Evolutionary conservation across 2,329 filamentous ascomycete species (phyloP), one percentile per base, ranked within the genome.

Genomic region (Tolypocladium tropicale): DNA sequence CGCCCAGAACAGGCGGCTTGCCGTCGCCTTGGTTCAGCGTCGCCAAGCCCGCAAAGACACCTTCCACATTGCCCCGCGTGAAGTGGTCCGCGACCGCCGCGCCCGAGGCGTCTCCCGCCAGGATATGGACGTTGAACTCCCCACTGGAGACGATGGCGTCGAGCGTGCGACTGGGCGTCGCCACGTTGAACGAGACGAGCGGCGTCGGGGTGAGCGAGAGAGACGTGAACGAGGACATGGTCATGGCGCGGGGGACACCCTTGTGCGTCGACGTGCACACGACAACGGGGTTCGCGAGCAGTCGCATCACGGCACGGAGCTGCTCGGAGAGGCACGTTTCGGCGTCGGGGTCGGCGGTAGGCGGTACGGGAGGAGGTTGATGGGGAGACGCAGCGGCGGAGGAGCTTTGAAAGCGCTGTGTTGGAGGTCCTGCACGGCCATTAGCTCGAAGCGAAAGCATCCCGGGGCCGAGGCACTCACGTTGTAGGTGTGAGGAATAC

Each of bases 141-240:
- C 73, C 61, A 48, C 70, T 75, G 16, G 63, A 65, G 18, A 64
- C 58, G 25, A 84, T 73, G 10, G 80, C 80, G 56, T 79, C 74
- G 28, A 81, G 71, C 14, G 81, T 83, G 14, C 78, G 75, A 64
- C 79, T 82, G 23, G 81, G 81, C 32, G 76, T 73, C 28, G 75
- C 74, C 52, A 84, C 73, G 68, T 84, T 84, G 72, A 84, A 83
- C 0, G 76, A 77, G 7, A 84, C 68, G 12, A 79, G 69, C 1
- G 80, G 80, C 30, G 68, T 72, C 0, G 80, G 80, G n/a, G 64
- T 61, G 21, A 83, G 71, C 18, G 78, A 75, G 30, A 84, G 68
- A 0, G 79, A 82, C 2, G 80, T 80, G 59, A 84, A 77, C 2
- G 80, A 83, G 7, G 81, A 83, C 72, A 83, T 80, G 34, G 81